These are phyloP conservation scores for Lepidium africanum DNA, from an alignment of 345 rosid species.

Conservation along the genomic window DNA sequence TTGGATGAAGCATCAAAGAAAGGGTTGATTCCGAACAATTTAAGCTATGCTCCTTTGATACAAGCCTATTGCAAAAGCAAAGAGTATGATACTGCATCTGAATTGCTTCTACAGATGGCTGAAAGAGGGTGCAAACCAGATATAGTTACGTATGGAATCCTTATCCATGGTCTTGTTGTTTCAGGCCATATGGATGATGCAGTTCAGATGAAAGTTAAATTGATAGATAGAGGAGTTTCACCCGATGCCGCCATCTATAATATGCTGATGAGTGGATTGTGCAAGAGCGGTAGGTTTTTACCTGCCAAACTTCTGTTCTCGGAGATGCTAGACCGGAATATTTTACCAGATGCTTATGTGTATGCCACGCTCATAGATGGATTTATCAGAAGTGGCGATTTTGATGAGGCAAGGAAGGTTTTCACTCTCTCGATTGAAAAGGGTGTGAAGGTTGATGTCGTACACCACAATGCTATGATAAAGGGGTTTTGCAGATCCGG, in stretches of 20 bases:
- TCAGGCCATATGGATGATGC: constrained; percentile 66
- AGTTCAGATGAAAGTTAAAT: constrained; percentile 38
- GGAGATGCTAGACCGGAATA: constrained; percentile 70
- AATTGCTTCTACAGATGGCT: constrained; percentile 61
- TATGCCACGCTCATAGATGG: constrained; percentile 79
- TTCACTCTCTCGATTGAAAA: constrained; percentile 44
- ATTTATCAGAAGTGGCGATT: constrained; percentile 47
- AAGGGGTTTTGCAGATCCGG: constrained; percentile 84
- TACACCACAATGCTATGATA: constrained; percentile 74
- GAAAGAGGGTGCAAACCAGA: constrained; percentile 68
- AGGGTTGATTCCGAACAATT: constrained; percentile 43
- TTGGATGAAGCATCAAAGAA: constrained; percentile 49
- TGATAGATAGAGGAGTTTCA: constrained; percentile 55
- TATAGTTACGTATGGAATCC: constrained; percentile 60
- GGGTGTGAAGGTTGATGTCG: constrained; percentile 53
- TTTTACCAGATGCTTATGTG: constrained; percentile 56
- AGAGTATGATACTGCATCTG: constrained; percentile 39
- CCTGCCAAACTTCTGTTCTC: constrained; percentile 54
- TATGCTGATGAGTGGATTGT: constrained; percentile 75
- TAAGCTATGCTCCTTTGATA: constrained; percentile 56
- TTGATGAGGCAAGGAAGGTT: constrained; percentile 55
- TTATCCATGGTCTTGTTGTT: constrained; percentile 65
- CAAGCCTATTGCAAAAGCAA: constrained; percentile 46
- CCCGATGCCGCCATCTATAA: constrained; percentile 82
- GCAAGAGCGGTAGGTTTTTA: constrained; percentile 60